A percentile compares a stretch with the other conserved stretches of the same genome.
Evolutionary conservation across 2,329 filamentous ascomycete species (phyloP).

Genomic region (Huntiella omanensis): DNA sequence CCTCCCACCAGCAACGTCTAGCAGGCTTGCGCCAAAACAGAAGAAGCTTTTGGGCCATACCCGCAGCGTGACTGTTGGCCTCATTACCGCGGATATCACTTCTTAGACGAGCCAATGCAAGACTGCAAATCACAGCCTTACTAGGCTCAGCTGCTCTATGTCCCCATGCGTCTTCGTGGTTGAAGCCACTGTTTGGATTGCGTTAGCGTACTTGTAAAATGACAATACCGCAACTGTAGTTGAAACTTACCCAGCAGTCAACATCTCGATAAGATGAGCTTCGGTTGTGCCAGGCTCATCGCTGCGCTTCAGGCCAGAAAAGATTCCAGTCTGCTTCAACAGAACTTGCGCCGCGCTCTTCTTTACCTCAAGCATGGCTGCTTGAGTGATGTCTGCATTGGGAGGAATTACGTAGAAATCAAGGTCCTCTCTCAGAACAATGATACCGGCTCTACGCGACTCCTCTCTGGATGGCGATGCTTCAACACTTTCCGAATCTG

Average conservation of each 20-base stretch:
- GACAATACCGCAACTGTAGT: neutral
- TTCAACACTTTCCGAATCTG: conserved; percentile 36
- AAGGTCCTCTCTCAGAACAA: conserved; percentile 85
- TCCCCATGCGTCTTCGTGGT: conserved; percentile 88
- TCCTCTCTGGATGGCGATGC: conserved; percentile 49
- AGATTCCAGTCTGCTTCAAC: conserved; percentile 80
- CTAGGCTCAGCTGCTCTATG: conserved; percentile 94
- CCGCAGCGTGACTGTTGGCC: conserved; percentile 60
- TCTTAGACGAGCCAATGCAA: conserved; percentile 78
- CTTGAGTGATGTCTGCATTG: conserved; percentile 59
- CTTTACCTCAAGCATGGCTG: conserved; percentile 93
- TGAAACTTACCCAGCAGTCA: conserved; percentile 73
- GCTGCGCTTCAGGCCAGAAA: conserved; percentile 83
- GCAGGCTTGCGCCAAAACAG: conserved; percentile 98
- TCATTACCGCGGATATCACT: conserved; percentile 77
- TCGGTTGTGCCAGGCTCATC: conserved; percentile 94
- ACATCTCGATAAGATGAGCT: conserved; percentile 96
- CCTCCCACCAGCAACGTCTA: conserved; percentile 96
- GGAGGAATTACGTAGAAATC: conserved; percentile 97
- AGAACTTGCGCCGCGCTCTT: conserved; percentile 75
- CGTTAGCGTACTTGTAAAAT: conserved; percentile 11
- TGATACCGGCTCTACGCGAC: conserved; percentile 90
- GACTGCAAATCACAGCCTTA: conserved; percentile 94
- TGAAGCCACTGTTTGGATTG: conserved; percentile 54
- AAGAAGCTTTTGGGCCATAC: conserved; percentile 95